phyloP scores from a whole-genome alignment of 129 eudicot genomes.

The Calendula officinalis region DNA sequence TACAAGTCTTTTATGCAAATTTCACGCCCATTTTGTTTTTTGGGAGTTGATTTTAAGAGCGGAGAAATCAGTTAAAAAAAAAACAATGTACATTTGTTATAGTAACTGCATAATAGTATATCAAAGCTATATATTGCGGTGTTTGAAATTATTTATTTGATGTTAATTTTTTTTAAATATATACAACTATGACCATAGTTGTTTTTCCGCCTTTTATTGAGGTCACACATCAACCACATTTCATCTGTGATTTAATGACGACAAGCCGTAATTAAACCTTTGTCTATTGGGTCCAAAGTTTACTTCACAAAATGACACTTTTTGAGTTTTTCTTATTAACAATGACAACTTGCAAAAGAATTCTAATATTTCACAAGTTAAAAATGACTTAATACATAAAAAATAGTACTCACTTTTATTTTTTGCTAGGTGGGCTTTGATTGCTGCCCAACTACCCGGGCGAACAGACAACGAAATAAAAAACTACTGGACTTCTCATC shows the following conservation, averaged over 20 bases:
- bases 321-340: no score
- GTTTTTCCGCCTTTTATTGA: no score
- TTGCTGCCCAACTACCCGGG: conserved; percentile 76
- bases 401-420: not conserved
- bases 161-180: no score
- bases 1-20: not conserved
- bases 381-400: no score
- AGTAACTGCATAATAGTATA: no score
- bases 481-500: conserved; percentile 87
- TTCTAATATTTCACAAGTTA: not conserved
- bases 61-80: no score
- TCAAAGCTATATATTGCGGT: no score
- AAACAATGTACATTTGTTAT: no score
- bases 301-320: not conserved
- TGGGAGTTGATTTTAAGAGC: no score
- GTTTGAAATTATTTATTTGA: no score
- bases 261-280: not conserved
- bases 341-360: not conserved
- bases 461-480: conserved; percentile 96
- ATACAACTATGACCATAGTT: no score
- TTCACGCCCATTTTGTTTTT: no score
- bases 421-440: conserved; percentile 66
- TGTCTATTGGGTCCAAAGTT: not conserved
- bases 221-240: not conserved
- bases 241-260: conserved; percentile 1